phyloP scores from a whole-genome alignment of 257 asterid species.

The Forsythia suspensa region DNA sequence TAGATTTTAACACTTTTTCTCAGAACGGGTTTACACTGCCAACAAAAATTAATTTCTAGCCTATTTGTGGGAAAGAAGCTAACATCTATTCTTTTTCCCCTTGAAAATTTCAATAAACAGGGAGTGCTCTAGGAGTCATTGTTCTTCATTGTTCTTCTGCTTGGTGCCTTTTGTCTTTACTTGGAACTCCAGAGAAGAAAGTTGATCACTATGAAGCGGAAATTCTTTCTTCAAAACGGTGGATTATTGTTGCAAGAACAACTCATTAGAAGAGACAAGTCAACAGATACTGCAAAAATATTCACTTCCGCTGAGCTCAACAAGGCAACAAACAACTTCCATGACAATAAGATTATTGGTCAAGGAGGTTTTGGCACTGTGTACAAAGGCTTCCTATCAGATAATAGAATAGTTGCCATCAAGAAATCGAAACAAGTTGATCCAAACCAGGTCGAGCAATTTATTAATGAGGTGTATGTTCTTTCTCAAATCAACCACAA shows the following conservation, averaged over 20 bases:
- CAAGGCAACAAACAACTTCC: slow-evolving; percentile 25
- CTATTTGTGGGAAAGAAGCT: not conserved
- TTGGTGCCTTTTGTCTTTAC: not conserved
- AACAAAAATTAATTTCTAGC: no score
- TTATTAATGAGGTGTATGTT: slow-evolving; percentile 21
- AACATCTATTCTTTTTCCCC: not conserved
- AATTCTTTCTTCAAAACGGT: slow-evolving; percentile 16
- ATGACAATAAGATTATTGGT: slow-evolving; percentile 9
- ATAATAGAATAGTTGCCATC: not conserved
- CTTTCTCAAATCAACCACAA: slow-evolving; percentile 19
- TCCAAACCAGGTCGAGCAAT: slow-evolving; percentile 10
- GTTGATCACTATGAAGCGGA: not conserved
- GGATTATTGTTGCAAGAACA: slow-evolving; percentile 27
- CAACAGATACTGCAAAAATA: slow-evolving; percentile 7
- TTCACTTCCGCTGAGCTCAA: slow-evolving; percentile 20
- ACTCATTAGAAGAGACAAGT: not conserved
- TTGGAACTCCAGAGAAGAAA: slow-evolving; percentile 13
- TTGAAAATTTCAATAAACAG: not conserved
- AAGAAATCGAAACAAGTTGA: not conserved
- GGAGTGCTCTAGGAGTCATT: slow-evolving; percentile 4
- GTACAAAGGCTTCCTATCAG: not conserved
- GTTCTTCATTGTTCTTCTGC: slow-evolving; percentile 4
- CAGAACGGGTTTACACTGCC: no score
- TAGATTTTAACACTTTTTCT: no score
- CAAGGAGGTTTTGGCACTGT: slow-evolving; percentile 18